Evolutionary conservation across 1,139 yeast genomes (phyloP), one percentile per base, ranked within the genome.

Genomic region (Hanseniaspora sp.): DNA sequence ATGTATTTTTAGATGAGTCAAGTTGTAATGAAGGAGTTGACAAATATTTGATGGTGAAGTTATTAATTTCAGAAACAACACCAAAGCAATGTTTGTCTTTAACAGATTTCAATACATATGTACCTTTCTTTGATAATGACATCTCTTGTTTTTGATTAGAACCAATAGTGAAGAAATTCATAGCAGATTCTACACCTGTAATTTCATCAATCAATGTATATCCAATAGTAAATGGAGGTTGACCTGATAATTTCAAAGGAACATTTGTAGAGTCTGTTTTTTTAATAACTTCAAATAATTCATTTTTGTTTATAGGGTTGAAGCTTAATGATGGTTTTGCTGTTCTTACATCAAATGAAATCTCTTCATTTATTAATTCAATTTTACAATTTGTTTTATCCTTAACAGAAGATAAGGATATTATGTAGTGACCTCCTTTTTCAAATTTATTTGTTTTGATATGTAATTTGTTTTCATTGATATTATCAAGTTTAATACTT

Each of bases 311-410:
- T 18, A 60, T 56, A 2, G 73, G 66, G 51, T 71, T 69, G 60
- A 79, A 77, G 0, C 71, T 71, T 12, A 77, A 80, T 6, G 72
- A 66, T 2, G 96, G 95, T 5, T 82, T 69, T 58, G 81, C 86
- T 53, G 81, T 71, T 60, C 88, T 76, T 1, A 88, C 88, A 33
- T 74, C 72, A 17, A 88, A 71, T 33, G 69, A 74, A 23, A 83
- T 79, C 56, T 78, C 82, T 41, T 79, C 78, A 38, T 76, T 78
- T 37, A 74, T 74, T 55, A 83, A 69, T n/a, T 79, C 79, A 12
- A 86, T 88, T 15, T 77, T 72, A 69, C 99, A 92, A 0, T 82
- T 80, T 33, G 84, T 78, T 12, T 78, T 76, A 65, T 94, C 98
- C 39, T 74, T 75, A 5, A 86, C 78, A 12, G 85, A 76, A 1